phyloP scores from a whole-genome alignment of 2,329 filamentous ascomycete species.

The Trichophyton rubrum region DNA sequence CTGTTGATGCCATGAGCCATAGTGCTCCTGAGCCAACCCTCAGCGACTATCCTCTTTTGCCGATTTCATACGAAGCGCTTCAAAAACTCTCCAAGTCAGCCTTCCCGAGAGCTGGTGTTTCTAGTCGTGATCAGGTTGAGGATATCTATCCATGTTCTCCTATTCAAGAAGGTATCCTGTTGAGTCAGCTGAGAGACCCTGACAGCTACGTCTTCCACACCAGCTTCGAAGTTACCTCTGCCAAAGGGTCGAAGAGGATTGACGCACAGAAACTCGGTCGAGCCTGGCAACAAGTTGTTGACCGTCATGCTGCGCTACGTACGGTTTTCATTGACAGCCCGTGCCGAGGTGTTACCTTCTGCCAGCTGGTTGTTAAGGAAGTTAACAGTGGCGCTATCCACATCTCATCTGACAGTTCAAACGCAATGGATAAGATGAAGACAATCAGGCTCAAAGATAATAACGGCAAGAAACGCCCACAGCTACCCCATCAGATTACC shows the following conservation, averaged over 20 bases:
- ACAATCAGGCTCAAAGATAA: constrained; percentile 8
- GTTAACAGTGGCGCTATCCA: constrained; percentile 19
- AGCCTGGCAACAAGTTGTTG: constrained; percentile 24
- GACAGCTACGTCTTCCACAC: constrained; percentile 26
- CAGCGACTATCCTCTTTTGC: constrained; percentile 36
- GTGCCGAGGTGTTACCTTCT: constrained; percentile 26
- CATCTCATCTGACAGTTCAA: constrained; percentile 9
- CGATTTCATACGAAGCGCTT: constrained; percentile 32
- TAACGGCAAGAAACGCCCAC: constrained; percentile 9
- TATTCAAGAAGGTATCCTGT: constrained; percentile 18
- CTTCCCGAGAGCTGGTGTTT: constrained; percentile 25
- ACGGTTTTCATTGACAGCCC: constrained; percentile 26
- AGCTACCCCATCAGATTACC: constrained; percentile 28
- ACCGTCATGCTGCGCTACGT: constrained; percentile 24
- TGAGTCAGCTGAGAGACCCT: constrained; percentile 27
- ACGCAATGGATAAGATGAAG: constrained; percentile 8
- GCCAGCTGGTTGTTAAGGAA: constrained; percentile 26
- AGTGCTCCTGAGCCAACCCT: constrained; percentile 23
- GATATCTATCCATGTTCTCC: constrained; percentile 23
- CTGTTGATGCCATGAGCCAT: constrained; percentile 18
- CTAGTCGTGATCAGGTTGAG: constrained; percentile 26
- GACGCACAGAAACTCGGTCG: constrained; percentile 19
- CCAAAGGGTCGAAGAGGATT: constrained; percentile 11
- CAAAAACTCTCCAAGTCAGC: constrained; percentile 26
- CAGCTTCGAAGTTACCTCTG: constrained; percentile 21